Base-by-base conservation (phyloP, 352 stramenopile species). In the Peronosclerospora sorghi region DNA sequence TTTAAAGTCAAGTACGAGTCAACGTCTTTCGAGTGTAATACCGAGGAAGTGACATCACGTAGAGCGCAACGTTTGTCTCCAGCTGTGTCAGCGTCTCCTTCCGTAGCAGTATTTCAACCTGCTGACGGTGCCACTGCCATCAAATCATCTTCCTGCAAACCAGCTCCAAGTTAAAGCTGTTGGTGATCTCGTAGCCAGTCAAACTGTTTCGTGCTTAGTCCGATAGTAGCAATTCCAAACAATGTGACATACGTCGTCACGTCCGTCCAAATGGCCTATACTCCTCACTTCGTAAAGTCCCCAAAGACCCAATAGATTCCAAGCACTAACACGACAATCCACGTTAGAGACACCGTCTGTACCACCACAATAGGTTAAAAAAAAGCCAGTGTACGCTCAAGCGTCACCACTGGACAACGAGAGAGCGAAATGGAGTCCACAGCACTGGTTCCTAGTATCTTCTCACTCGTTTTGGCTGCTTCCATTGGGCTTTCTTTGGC, bases 301-400 rank as follows among this genome's bases (percentile, higher is more conserved):
- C 59, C 54, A 30, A 74, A 73, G 0, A 46, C 56, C 61, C 69
- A 68, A 32, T 78, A 76, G 8, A 77, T 40, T 13, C 37, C 44
- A 14, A 73, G 37, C 35, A 73, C 45, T 8, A n/a, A n/a, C n/a
- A n/a, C n/a, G n/a, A n/a, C 54, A 28, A 79, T 62, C 51, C 53
- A 81, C 14, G 57, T 34, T 32, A 84, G 58, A 23, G 60, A 69
- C n/a, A 76, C 49, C 1, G 53, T 78, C 42, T 84, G 68, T 13
- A 84, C 48, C 34, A 86, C 56, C 19, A 83, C 62, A 45, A 81
- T 51, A n/a, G 67, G 43, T 35, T 91, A 75, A 46, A 80, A 83
- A n/a, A 12, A 30, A n/a, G n/a, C n/a, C n/a, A n/a, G n/a, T n/a
- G n/a, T n/a, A n/a, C n/a, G n/a, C n/a, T n/a, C n/a, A n/a, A n/a